phyloP scores from a whole-genome alignment of 202 grass and related monocot genomes.

The Digitaria exilis region DNA sequence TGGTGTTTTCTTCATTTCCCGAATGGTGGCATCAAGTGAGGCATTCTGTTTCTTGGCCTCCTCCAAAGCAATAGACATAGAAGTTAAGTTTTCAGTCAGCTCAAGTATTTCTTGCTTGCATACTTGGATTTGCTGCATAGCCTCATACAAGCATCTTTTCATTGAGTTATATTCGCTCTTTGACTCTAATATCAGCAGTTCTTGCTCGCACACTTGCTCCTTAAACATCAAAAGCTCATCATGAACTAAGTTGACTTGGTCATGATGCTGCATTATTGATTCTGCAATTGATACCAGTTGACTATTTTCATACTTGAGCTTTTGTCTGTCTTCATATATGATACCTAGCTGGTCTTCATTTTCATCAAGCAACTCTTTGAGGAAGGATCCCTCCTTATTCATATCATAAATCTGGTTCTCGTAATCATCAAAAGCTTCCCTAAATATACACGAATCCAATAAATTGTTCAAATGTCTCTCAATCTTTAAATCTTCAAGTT shows the following conservation, averaged over 20 bases:
- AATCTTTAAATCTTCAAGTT: constrained; percentile 58
- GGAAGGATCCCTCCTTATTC: constrained; percentile 42
- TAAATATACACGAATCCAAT: constrained; percentile 50
- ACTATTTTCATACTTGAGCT: constrained; percentile 71
- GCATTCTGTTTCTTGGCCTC: constrained; percentile 62
- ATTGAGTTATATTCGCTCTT: constrained; percentile 63
- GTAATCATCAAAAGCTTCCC: constrained; percentile 42
- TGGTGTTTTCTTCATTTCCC: constrained; percentile 58
- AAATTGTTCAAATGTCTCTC: constrained; percentile 51
- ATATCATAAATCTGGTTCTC: constrained; percentile 54
- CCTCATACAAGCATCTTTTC: constrained; percentile 62
- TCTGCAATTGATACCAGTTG: constrained; percentile 56
- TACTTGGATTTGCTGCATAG: constrained; percentile 50
- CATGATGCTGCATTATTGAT: constrained; percentile 69
- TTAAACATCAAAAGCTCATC: constrained; percentile 62
- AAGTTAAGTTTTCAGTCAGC: constrained; percentile 52
- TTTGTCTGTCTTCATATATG: constrained; percentile 60
- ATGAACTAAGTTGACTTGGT: constrained; percentile 65
- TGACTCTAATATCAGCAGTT: constrained; percentile 57
- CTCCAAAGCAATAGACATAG: constrained; percentile 51
- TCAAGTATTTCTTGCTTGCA: constrained; percentile 61
- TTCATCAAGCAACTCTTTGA: constrained; percentile 51
- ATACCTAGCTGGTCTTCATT: constrained; percentile 51
- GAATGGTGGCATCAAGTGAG: constrained; percentile 51
- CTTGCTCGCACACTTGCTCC: constrained; percentile 63